These are phyloP conservation scores for Setaria viridis DNA, from an alignment of 202 grass and related monocot species.

Conservation along the genomic window DNA sequence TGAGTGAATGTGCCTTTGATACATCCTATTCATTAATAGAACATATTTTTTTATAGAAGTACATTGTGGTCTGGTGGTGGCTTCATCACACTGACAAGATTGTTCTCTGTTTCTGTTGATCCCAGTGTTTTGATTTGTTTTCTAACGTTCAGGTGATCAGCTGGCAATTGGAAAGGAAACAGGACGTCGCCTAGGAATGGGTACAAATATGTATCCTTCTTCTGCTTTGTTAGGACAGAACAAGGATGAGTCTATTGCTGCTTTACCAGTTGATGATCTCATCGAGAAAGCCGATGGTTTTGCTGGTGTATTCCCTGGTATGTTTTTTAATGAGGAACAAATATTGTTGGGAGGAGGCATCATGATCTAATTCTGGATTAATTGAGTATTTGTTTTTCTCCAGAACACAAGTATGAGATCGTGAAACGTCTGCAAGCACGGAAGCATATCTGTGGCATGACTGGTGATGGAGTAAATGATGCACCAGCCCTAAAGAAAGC, in stretches of 20 bases:
- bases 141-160: constrained; percentile 71
- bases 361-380: not conserved
- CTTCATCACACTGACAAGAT: constrained; percentile 1
- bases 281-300: constrained; percentile 98
- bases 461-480: constrained; percentile 94
- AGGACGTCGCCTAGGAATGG: constrained; percentile 82
- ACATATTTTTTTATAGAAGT: not conserved
- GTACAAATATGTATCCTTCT: constrained; percentile 95
- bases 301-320: constrained; percentile 95
- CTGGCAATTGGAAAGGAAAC: constrained; percentile 88
- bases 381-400: constrained; percentile 38
- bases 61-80: not conserved
- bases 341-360: not conserved
- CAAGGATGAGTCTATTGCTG: constrained; percentile 66
- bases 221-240: constrained; percentile 85
- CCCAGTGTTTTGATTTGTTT: not conserved
- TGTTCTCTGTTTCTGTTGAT: not conserved
- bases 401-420: constrained; percentile 97
- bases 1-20: not conserved
- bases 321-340: not conserved
- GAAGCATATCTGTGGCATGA: constrained; percentile 96
- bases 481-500: constrained; percentile 92
- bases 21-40: constrained; percentile 3
- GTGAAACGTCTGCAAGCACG: constrained; percentile 90
- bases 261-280: constrained; percentile 86